A percentile compares a stretch with the other conserved stretches of the same genome.
These are phyloP conservation scores for Termitomyces sp. DNA, from an alignment of 768 basidiomycete genomes.

Conservation along the genomic window DNA sequence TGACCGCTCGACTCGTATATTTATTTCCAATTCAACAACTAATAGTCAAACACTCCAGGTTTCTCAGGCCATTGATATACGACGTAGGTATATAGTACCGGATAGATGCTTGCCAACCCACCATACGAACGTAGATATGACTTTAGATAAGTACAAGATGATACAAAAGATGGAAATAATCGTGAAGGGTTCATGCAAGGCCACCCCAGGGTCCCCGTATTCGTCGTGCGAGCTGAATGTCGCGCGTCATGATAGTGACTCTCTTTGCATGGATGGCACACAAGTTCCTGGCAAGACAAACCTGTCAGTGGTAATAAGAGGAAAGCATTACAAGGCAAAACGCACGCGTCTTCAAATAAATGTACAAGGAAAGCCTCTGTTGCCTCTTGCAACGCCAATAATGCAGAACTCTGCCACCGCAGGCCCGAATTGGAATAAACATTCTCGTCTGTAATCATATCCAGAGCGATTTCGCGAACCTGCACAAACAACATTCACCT, in stretches of 20 bases:
- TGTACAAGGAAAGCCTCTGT: constrained; percentile 94
- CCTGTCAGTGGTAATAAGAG: background rate
- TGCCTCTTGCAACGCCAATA: constrained; percentile 93
- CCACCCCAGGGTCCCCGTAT: constrained; percentile 90
- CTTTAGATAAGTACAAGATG: constrained; percentile 7
- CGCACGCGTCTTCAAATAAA: constrained; percentile 97
- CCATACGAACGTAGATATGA: constrained; percentile 8
- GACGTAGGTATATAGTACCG: background rate
- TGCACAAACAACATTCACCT: no score
- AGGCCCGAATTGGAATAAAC: constrained; percentile 54
- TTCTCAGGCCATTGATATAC: no score
- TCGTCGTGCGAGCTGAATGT: constrained; percentile 93
- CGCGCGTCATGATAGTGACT: constrained; percentile 96
- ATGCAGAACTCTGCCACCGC: constrained; percentile 94
- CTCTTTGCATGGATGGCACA: constrained; percentile 98
- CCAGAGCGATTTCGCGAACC: constrained; percentile 93
- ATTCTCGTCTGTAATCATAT: constrained; percentile 79
- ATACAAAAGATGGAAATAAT: constrained; percentile 11
- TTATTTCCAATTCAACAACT: background rate
- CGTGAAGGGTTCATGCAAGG: constrained; percentile 36
- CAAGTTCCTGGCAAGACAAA: constrained; percentile 58
- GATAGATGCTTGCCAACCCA: background rate
- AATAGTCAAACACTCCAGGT: background rate
- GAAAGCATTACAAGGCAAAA: constrained; percentile 17
- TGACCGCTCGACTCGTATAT: constrained; percentile 40